These are phyloP conservation scores for Myriosclerotinia scirpicola DNA, from an alignment of 2,329 filamentous ascomycete species.

Conservation along the genomic window DNA sequence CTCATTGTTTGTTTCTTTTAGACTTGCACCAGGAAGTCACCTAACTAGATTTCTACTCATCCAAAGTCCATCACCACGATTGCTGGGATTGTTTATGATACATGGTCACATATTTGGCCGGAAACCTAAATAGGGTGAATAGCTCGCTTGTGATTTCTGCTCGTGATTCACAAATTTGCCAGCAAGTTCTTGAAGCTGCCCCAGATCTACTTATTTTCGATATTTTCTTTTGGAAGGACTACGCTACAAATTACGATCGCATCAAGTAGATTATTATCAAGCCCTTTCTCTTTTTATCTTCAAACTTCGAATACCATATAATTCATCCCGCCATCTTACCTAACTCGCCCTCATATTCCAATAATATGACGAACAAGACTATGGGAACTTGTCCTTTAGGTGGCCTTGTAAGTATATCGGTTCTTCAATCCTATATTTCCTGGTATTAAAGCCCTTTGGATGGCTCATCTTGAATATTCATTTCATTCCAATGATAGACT, in stretches of 20 bases:
- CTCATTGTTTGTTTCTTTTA: neutral
- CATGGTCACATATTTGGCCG: neutral
- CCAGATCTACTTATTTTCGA: neutral
- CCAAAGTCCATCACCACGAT: neutral
- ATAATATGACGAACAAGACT: slow-evolving; percentile 1
- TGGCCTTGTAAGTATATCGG: slow-evolving; percentile 1
- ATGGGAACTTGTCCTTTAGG: slow-evolving; percentile 15
- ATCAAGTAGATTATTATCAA: too few species aligned
- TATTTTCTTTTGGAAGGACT: neutral
- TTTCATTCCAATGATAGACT: neutral
- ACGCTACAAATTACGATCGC: neutral
- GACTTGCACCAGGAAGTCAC: neutral
- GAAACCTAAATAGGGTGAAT: neutral
- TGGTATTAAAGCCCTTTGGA: neutral
- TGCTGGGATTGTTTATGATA: neutral
- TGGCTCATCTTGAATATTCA: neutral
- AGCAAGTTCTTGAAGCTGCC: neutral
- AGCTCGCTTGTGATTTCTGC: neutral
- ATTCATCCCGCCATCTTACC: neutral
- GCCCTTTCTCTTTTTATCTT: neutral
- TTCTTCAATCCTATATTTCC: neutral
- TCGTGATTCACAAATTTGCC: slow-evolving; percentile 1
- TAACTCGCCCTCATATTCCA: neutral
- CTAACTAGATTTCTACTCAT: neutral
- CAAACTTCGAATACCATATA: neutral